Base-by-base conservation (phyloP, 1,284 basidiomycete genomes). In the Anthracocystis walkeri region DNA sequence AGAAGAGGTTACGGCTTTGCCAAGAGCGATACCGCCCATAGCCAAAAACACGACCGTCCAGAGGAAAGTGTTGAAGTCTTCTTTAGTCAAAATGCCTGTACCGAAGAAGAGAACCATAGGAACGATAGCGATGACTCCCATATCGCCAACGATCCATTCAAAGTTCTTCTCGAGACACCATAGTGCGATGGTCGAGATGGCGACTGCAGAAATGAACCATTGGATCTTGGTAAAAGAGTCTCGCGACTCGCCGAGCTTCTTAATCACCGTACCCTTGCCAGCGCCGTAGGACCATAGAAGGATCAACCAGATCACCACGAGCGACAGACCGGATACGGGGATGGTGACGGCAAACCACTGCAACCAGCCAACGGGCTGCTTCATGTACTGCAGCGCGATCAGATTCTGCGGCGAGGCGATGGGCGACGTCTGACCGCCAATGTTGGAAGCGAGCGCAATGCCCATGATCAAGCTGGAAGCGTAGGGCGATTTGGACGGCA, bases 1-100 rank as follows among this genome's bases (percentile, higher is more conserved):
- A 44, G 93, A 96, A 2, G 92, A 92, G 20, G 91, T 89, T 3
- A 99, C 96, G 2, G 94, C 95, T 84, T 97, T 94, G 52, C 96
- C 97, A 3, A 98, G 90, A 0, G 95, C 94, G 56, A 98, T 96
- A 38, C 97, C 96, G 20, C 97, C 96, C 96, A 99, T 99, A n/a
- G 84, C 84, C 7, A 85, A 62, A 66, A 85, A 84, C 20, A 85
- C 83, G 12, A 85, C 81, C 1, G 83, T 85, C 83, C 83, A 84
- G 6, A 85, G 61, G 60, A 85, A 85, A 35, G 84, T 85, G 74
- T 85, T 85, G 52, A 85, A 85, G 55, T 85, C 83, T 52, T 85
- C 94, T 91, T 98, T 98, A 81, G 94, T 94, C 59, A 99, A 87
- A 12, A 98, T 91, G 3, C 94, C 94, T 0, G 95, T 94, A 2